Percentiles rank a stretch among this genome's conserved stretches.
Conservation (phyloP, 768 basidiomycete genomes). For the Pisolithus sp. region DNA sequence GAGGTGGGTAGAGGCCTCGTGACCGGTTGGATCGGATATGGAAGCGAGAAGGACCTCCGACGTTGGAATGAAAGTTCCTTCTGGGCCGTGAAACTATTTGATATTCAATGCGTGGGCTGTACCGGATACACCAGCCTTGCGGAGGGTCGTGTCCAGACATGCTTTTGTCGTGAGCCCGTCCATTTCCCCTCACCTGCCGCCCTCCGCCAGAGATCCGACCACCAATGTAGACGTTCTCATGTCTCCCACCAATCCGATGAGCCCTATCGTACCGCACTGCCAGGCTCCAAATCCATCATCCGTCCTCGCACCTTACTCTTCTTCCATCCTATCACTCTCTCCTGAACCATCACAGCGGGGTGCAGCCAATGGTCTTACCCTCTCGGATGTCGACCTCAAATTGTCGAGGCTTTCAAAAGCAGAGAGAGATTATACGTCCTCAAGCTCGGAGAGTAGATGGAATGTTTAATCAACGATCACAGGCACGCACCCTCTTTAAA, state of each 20-base stretch:
- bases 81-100: too few relatives aligned
- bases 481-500: constrained; percentile 41
- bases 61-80: too few relatives aligned
- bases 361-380: constrained; percentile 15
- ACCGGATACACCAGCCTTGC: too few relatives aligned
- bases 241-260: constrained; percentile 8
- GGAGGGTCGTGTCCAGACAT: too few relatives aligned
- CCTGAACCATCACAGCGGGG: constrained; percentile 28
- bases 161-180: constrained; percentile 3
- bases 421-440: constrained; percentile 86
- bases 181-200: constrained; percentile 10
- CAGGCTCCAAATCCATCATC: constrained; percentile 11
- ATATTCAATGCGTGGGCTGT: too few relatives aligned
- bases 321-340: constrained; percentile 10
- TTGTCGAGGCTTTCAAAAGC: constrained; percentile 78
- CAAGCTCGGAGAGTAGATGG: constrained; percentile 85
- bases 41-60: too few relatives aligned
- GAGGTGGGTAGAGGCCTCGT: too few relatives aligned
- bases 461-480: constrained; percentile 67
- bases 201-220: constrained; percentile 8
- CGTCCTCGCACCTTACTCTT: constrained; percentile 5
- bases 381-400: constrained; percentile 64
- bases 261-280: constrained; percentile 2
- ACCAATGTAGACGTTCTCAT: constrained; percentile 8
- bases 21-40: too few relatives aligned